A percentile compares a stretch with the other conserved stretches of the same genome.
phyloP scores from a whole-genome alignment of 2,329 filamentous ascomycete species.

The Talaromyces sp. region DNA sequence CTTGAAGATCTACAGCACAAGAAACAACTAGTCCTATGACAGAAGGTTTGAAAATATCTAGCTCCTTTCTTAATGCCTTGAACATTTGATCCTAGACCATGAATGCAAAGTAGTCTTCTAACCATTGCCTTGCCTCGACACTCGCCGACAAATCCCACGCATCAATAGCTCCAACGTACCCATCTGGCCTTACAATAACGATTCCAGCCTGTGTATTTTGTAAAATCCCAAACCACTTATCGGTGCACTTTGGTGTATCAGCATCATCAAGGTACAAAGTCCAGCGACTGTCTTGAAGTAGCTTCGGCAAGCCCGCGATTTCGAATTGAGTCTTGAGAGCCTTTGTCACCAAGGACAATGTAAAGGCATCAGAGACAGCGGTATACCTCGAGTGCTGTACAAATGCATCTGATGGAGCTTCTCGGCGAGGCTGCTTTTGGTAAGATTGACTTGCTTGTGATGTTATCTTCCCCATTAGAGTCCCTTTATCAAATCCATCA shows the following conservation, averaged over 20 bases:
- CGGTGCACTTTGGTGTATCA: conserved; percentile 57
- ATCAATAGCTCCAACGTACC: conserved; percentile 8
- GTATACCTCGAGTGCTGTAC: conserved; percentile 54
- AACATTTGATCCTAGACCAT: background rate
- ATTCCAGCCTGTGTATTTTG: conserved; percentile 5
- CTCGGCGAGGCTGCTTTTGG: background rate
- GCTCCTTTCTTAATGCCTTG: background rate
- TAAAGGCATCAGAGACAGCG: conserved; percentile 66
- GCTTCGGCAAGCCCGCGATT: conserved; percentile 61
- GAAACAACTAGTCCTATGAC: background rate
- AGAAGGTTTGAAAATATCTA: background rate
- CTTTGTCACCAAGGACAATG: conserved; percentile 66
- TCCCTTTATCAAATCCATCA: background rate
- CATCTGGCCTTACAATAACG: conserved; percentile 9
- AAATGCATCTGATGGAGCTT: conserved; percentile 1
- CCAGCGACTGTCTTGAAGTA: conserved; percentile 66
- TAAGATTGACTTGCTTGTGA: conserved; percentile 3
- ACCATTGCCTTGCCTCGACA: background rate
- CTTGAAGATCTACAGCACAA: background rate
- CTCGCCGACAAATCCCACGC: background rate
- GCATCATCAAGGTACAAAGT: conserved; percentile 70
- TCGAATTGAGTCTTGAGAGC: conserved; percentile 65
- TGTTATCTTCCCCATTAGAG: background rate
- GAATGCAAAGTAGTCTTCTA: conserved; percentile 5
- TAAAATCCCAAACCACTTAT: conserved; percentile 45